Evolutionary conservation across 306 rosid species (phyloP), one percentile per base, ranked within the genome.

Genomic region (Cucumis melo): DNA sequence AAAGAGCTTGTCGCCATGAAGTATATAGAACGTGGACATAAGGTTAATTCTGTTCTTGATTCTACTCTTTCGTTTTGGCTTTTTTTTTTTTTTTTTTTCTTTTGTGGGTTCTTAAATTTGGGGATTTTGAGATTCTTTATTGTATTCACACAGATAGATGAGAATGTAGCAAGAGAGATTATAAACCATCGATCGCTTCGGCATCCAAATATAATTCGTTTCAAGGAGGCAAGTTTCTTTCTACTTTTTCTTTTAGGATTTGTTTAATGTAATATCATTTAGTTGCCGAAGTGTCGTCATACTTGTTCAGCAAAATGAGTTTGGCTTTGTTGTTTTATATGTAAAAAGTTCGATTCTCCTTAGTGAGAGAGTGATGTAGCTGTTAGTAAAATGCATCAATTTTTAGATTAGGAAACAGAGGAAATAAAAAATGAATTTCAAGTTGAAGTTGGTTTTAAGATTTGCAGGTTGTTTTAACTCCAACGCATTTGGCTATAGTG

Each of bases 1-100:
- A 71, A 71, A 71, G 76, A 71, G 59, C 76, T 71, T 17, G 76
- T 71, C 23, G 76, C 76, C 59, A 71, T 71, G 76, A 71, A 71
- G 76, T 71, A 71, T 23, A 71, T 71, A 71, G 76, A 71, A 15
- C 76, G 76, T 24, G 76, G 76, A 8, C 76, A 71, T 1, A 71
- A 71, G 76, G 76, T 71, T 71, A 13, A 4, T 42, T 46, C 21
- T 44, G n/a, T 44, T 70, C 57, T 46, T 42, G 13, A 42, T 70
- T 70, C 21, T 5, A 13, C 21, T 68, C 57, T 12, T 21, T 70
- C 10, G 36, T 70, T 70, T 46, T 70, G 5, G 21, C 39, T 23
- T 20, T 20, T 70, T 27, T 27, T 27, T 27, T 27, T 2, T 27
- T 61, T 62, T 32, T 4, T 32, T 62, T 62, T 32, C 17, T 15